Evolutionary conservation across 2,329 filamentous ascomycete genomes (phyloP).

Genomic region (Hypoxylon sp.): DNA sequence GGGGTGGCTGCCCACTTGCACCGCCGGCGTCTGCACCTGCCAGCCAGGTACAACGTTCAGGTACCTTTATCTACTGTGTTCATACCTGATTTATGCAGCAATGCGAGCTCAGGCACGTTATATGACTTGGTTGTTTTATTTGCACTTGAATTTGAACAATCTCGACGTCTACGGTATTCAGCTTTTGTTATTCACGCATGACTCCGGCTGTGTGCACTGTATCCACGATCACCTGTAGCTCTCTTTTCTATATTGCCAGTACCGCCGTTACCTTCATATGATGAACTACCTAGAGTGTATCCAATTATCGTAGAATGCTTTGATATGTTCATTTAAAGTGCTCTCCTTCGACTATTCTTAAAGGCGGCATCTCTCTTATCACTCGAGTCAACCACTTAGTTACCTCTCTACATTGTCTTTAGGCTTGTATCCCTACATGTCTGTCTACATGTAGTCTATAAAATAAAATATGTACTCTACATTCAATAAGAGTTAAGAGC

Average conservation of each 20-base stretch:
- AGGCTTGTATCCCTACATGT: too few species aligned
- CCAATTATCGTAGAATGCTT: too few species aligned
- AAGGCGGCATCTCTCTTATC: too few species aligned
- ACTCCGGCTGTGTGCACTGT: background rate
- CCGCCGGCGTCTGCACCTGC: slow-evolving; percentile 2
- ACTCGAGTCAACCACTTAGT: too few species aligned
- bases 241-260: background rate
- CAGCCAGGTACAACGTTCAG: background rate
- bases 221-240: background rate
- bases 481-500: too few species aligned
- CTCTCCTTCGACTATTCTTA: too few species aligned
- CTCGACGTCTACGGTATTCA: background rate
- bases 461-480: too few species aligned
- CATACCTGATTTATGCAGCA: background rate
- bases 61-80: background rate
- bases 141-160: background rate
- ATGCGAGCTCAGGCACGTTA: background rate
- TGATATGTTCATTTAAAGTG: too few species aligned
- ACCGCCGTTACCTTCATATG: too few species aligned
- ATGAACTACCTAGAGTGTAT: too few species aligned
- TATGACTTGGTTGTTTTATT: background rate
- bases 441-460: too few species aligned
- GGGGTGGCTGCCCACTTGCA: background rate
- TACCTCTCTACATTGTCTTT: too few species aligned
- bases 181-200: background rate